These are phyloP conservation scores for Colletotrichum sp. DNA, from an alignment of 2,329 filamentous ascomycete genomes.

Conservation along the genomic window DNA sequence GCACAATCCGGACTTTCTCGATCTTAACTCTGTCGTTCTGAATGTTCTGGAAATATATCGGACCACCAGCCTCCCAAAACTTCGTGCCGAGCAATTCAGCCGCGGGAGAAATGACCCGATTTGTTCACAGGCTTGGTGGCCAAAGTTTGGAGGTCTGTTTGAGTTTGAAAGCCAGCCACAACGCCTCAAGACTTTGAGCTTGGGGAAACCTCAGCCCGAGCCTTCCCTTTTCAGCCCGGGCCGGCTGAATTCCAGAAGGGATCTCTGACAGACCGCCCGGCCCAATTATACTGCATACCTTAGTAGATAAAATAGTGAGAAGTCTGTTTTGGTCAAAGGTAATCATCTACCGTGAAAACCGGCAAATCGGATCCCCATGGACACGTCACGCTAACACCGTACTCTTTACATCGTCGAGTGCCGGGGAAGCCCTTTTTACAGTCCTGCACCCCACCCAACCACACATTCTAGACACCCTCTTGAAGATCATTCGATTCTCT, in stretches of 20 bases:
- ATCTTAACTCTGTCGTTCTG: neutral
- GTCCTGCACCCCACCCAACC: too few species aligned
- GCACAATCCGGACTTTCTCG: neutral
- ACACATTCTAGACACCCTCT: neutral
- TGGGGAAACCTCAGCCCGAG: neutral
- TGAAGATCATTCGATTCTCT: neutral
- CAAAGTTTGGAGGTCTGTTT: neutral
- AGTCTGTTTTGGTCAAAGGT: neutral
- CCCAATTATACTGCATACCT: neutral
- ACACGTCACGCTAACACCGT: neutral
- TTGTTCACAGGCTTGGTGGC: neutral
- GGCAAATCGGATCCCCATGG: neutral
- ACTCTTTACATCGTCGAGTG: neutral
- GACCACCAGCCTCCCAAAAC: neutral
- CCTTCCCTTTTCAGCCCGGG: neutral
- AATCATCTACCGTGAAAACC: neutral
- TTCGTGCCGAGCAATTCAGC: neutral
- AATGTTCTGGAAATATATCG: neutral
- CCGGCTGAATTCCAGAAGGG: neutral
- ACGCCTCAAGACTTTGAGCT: neutral
- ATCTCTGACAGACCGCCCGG: neutral
- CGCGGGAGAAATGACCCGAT: neutral
- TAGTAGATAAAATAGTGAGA: too few species aligned
- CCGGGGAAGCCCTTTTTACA: neutral
- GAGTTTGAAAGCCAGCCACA: neutral